Evolutionary conservation across 352 stramenopile genomes (phyloP), one percentile per base, ranked within the genome.

Genomic region (Globisporangium canariense): DNA sequence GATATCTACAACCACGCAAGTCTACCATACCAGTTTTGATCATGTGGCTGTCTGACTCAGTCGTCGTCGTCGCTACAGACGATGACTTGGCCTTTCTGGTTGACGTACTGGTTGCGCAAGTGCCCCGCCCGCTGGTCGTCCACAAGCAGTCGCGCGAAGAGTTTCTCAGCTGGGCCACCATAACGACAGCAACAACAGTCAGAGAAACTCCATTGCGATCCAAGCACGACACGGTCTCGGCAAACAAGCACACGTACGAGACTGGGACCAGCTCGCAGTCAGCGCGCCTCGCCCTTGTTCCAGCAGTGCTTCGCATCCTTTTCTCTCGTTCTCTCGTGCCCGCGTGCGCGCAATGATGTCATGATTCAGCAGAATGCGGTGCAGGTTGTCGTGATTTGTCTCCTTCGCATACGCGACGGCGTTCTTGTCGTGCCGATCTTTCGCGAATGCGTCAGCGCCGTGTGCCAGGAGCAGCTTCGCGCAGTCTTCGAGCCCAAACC

Each of bases 101-200:
- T 73, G 14, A 91, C 64, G 62, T 75, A 91, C 60, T 91, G 82
- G 40, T 80, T 83, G 18, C 82, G 70, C 52, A 91, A 47, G 54
- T 87, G 78, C 0, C 79, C 78, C 13, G 71, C 75, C 22, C 75
- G 78, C 54, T 75, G 64, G 18, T 89, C 76, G 22, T 88, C 70
- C 7, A 89, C 71, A 3, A 73, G 69, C 6, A 86, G 74, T 0
- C 71, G 72, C 0, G 67, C 66, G 20, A 86, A 68, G 4, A 91
- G 69, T 49, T 75, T 64, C 30, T 81, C 71, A 11, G 78, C 82
- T 90, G 34, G 7, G 4, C 7, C 20, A 32, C 64, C 25, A 10
- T 1, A 43, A 60, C 55, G 47, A 16, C 13, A 55, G 5, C 6
- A 22, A 49, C 7, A 55, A 34, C 36, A 41, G 36, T 41, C 36